These are phyloP conservation scores for Phanerodontia chrysosporium DNA, from an alignment of 768 basidiomycete species.

Conservation along the genomic window DNA sequence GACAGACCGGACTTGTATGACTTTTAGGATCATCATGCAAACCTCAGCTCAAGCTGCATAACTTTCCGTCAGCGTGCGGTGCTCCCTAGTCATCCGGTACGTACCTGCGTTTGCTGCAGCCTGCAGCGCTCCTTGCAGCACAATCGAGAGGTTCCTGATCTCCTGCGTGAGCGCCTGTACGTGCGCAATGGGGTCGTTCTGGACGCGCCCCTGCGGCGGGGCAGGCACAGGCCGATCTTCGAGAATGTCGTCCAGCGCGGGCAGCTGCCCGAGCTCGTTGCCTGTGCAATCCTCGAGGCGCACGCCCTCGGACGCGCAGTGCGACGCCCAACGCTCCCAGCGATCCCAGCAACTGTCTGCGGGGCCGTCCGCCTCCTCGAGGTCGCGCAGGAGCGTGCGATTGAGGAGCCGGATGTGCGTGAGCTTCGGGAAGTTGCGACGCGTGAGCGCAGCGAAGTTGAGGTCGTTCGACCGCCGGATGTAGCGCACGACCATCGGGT, in stretches of 20 bases:
- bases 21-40: constrained; percentile 39
- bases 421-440: constrained; percentile 56
- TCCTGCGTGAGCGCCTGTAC: constrained; percentile 54
- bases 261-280: constrained; percentile 46
- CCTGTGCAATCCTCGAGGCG: constrained; percentile 78
- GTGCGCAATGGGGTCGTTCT: constrained; percentile 18
- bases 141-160: constrained; percentile 40
- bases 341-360: constrained; percentile 39
- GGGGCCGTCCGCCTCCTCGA: constrained; percentile 55
- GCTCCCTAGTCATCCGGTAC: no score
- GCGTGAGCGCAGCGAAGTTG: constrained; percentile 54
- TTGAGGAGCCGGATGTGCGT: constrained; percentile 57
- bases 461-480: constrained; percentile 57
- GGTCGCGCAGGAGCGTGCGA: constrained; percentile 46
- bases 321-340: constrained; percentile 70
- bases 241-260: constrained; percentile 3
- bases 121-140: not conserved
- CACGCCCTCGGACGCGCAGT: constrained; percentile 44
- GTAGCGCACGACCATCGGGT: constrained; percentile 38
- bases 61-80: no score
- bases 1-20: constrained; percentile 72
- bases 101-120: not conserved
- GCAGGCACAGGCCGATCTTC: not conserved
- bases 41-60: no score
- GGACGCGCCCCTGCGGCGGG: constrained; percentile 18